Conservation (phyloP, 306 rosid genomes). For the Malus orientalis region DNA sequence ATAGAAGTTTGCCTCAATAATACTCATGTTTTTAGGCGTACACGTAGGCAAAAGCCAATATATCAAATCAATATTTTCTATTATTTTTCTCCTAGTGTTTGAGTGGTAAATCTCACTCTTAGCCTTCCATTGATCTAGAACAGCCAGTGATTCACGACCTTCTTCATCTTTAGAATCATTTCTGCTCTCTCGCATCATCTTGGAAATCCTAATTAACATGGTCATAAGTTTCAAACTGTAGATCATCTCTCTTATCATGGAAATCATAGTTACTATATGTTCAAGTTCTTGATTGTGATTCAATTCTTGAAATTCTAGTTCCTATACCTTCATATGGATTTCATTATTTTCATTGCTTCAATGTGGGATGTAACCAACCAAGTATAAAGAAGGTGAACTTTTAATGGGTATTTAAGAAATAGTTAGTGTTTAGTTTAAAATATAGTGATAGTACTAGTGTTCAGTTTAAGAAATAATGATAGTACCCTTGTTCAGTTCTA, state of each 20-base stretch:
- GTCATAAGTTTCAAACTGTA: background rate
- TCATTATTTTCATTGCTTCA: too few species aligned
- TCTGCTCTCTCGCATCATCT: background rate
- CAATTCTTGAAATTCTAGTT: too few species aligned
- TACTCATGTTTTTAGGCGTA: constrained; percentile 17
- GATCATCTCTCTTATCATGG: background rate
- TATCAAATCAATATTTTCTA: background rate
- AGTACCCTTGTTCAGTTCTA: too few species aligned
- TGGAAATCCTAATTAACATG: background rate
- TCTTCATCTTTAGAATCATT: too few species aligned
- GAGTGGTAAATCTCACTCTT: background rate
- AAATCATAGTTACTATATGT: background rate
- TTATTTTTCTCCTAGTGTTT: background rate
- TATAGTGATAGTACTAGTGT: too few species aligned
- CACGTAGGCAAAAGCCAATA: background rate
- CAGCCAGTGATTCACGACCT: background rate
- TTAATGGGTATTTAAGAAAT: too few species aligned
- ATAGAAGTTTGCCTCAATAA: constrained; percentile 52
- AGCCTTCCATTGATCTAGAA: background rate
- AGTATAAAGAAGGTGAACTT: too few species aligned
- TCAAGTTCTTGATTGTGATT: background rate
- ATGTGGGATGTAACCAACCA: too few species aligned
- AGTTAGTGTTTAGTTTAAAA: too few species aligned
- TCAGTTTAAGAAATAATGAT: too few species aligned
- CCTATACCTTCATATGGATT: too few species aligned